Evolutionary conservation across 345 rosid species (phyloP).

Genomic region (Raphanus sativus): DNA sequence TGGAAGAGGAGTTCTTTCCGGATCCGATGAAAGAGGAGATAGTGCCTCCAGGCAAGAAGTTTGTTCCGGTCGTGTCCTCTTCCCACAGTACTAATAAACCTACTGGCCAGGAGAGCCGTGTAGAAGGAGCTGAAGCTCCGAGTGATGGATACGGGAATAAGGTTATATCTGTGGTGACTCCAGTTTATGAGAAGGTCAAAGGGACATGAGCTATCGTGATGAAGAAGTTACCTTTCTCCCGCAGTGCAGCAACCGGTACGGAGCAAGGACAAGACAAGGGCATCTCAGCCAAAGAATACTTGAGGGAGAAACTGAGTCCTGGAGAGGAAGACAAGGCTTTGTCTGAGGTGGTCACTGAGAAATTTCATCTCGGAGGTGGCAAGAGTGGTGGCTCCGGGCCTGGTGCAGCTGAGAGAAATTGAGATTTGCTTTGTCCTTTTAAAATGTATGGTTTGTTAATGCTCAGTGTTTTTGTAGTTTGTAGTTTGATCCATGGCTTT

Average conservation of each 20-base stretch:
- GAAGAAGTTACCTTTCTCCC: slow-evolving; percentile 36
- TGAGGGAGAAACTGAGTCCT: slow-evolving; percentile 65
- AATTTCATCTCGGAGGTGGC: slow-evolving; percentile 36
- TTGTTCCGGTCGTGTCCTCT: slow-evolving; percentile 23
- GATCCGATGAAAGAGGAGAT: slow-evolving; percentile 21
- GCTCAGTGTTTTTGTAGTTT: neutral
- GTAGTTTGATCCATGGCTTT: neutral
- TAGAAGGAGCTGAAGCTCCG: neutral
- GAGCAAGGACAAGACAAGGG: slow-evolving; percentile 46
- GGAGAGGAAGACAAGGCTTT: slow-evolving; percentile 76
- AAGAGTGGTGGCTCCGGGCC: slow-evolving; percentile 5
- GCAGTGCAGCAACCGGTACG: neutral
- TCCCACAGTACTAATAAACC: slow-evolving; percentile 15
- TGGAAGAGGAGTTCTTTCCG: slow-evolving; percentile 14
- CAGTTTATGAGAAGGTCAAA: slow-evolving; percentile 50
- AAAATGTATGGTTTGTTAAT: neutral
- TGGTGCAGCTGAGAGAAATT: slow-evolving; percentile 38
- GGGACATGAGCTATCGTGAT: slow-evolving; percentile 44
- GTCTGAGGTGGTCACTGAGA: slow-evolving; percentile 54
- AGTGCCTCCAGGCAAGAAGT: slow-evolving; percentile 34
- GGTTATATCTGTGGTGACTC: slow-evolving; percentile 23
- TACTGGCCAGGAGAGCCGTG: neutral
- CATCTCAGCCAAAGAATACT: slow-evolving; percentile 50
- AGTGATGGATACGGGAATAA: slow-evolving; percentile 41
- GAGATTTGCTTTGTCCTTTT: neutral